Evolutionary conservation across 371 early-diverging fungal species (phyloP), one percentile per base, ranked within the genome.

Genomic region (Phascolomyces articulosus): DNA sequence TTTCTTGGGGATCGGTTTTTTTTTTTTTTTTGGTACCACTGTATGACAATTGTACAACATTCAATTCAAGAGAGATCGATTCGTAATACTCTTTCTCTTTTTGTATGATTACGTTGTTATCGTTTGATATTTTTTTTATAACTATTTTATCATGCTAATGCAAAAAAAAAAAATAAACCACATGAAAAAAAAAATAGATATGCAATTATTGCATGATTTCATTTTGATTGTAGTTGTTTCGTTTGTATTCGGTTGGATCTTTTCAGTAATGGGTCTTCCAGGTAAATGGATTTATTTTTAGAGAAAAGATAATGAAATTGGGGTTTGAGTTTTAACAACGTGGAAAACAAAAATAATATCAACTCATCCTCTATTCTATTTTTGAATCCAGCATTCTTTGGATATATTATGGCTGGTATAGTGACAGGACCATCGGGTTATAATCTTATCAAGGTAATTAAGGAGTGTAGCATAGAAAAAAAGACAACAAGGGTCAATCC

Each of bases 341-440:
- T 59, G 51, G 51, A 11, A 1, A 38, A 13, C 38, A 38, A 38
- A 6, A 38, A n/a, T 18, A 16, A n/a, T 7, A 16, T 4, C 8
- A 44, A n/a, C 51, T 24, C 4, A 47, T 13, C n/a, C 16, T 47
- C 4, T n/a, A 16, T n/a, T 20, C 47, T 47, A 20, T 47, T n/a
- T n/a, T 47, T 20, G 16, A n/a, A 18, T 24, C 11, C 55, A 74
- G 79, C 84, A 20, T 89, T 89, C 68, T 85, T 89, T 73, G 89
- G 89, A 7, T 85, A 87, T 40, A 81, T 89, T 27, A 40, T 84
- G 16, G 85, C 88, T n/a, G 89, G 89, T 20, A 69, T 80, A 26
- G 13, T 86, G 7, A 70, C 81, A 21, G 87, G 87, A 1, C 86
- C 87, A 1, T 73, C 80, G 2, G 81, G 81, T 4, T 82, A 74